Base-by-base conservation (phyloP, 1,284 basidiomycete genomes). In the Pseudozyma pruni region DNA sequence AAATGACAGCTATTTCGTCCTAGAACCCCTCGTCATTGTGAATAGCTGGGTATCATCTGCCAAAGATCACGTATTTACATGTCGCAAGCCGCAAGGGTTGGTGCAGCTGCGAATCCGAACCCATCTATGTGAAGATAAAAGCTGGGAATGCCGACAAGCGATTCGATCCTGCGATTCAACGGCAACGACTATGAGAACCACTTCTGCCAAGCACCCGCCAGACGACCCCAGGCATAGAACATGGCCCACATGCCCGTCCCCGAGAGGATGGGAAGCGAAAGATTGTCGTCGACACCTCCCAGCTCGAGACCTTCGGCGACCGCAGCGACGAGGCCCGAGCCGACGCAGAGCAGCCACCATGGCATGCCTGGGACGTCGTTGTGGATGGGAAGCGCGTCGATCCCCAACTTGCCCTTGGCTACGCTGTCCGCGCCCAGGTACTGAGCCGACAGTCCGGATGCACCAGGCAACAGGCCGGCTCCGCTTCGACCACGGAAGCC, bases 201-300 rank as follows among this genome's bases (percentile, higher is more conserved):
- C 23, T 27, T 54, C 33, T 48, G 51, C 61, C 61, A 71, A 17
- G 43, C 46, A 13, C 34, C 40, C 7, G 58, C 68, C 5, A 59
- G 14, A 1, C 63, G 49, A 25, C 78, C 78, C 80, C 80, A 80
- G 7, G 59, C 49, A 38, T 55, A 79, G 3, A 81, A 57, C 37
- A 72, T 8, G 59, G 48, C 74, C 86, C 90, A 90, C 47, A 95
- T 86, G 75, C 91, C 89, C 1, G 89, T 89, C 1, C 93, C 94
- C 17, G 91, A 90, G 41, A 97, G 87, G 74, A 98, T 90, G 2
- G 95, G 95, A 25, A 98, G 85, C 6, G 92, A 94, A 35, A 98
- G 84, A 83, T 98, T 98, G 82, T 98, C 95, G 80, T 98, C 95
- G 32, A 93, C 79, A 0, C 87, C 88, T 25, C 91, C 93, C 11